Conservation (phyloP, 176 grass and related monocot genomes). For the Themeda triandra region DNA sequence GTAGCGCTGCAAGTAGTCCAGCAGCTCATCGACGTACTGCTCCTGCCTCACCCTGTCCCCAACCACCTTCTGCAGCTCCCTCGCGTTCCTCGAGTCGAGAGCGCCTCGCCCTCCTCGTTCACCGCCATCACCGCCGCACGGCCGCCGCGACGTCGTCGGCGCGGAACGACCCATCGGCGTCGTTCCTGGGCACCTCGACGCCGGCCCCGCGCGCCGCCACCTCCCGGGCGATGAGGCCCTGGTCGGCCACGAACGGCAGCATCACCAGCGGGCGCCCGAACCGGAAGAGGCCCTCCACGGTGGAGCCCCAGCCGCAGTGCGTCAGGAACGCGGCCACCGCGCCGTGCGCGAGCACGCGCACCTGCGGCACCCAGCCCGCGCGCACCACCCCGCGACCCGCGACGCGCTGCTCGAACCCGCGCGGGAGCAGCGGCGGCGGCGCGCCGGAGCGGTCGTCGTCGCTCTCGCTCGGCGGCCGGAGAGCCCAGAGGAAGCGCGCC, state of each 20-base stretch:
- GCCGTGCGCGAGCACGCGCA: slow-evolving; percentile 23
- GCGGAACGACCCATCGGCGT: no score
- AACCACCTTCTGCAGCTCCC: neutral
- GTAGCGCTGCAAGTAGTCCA: no score
- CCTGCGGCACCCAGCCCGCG: neutral
- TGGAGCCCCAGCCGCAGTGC: slow-evolving; percentile 41
- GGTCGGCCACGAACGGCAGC: slow-evolving; percentile 31
- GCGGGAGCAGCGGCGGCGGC: slow-evolving; percentile 8
- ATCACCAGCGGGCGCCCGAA: slow-evolving; percentile 45
- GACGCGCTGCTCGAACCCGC: slow-evolving; percentile 15
- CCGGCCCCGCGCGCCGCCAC: no score
- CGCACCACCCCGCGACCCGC: neutral
- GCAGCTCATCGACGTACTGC: no score
- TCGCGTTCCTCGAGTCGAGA: neutral
- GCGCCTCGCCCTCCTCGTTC: no score
- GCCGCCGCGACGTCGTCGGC: no score
- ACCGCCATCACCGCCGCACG: no score
- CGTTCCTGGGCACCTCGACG: no score
- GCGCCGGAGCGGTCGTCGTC: no score
- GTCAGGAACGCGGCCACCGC: slow-evolving; percentile 39
- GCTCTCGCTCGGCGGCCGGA: neutral
- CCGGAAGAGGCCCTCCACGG: slow-evolving; percentile 23
- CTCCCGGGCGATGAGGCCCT: slow-evolving; percentile 1
- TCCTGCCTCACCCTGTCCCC: no score
- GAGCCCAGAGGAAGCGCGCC: slow-evolving; percentile 50